Evolutionary conservation across 139 green algal species (phyloP).

Genomic region (Pedinophyceae sp.): DNA sequence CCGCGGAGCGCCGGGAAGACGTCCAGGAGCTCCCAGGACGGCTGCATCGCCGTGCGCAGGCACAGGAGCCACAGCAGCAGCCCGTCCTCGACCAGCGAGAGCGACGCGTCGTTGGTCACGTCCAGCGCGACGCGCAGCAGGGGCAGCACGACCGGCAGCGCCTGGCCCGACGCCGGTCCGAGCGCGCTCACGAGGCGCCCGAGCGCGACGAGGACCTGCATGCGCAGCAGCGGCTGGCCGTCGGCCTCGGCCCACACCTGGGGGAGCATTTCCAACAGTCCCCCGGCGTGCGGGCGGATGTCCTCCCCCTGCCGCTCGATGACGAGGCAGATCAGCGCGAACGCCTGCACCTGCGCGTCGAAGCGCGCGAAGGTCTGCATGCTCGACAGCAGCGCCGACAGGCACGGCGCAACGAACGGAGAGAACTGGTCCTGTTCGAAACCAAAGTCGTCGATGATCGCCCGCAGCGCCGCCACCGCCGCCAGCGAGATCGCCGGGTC

Average conservation of each 20-base stretch:
- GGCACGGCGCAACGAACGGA: constrained; percentile 21
- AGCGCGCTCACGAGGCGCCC: constrained; percentile 57
- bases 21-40: constrained; percentile 22
- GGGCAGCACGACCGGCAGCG: constrained; percentile 46
- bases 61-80: constrained; percentile 57
- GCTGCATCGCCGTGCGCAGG: background rate
- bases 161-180: constrained; percentile 26
- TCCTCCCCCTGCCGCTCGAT: constrained; percentile 45
- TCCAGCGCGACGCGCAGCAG: constrained; percentile 47
- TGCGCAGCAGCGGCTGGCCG: constrained; percentile 57
- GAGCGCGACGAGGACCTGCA: constrained; percentile 41
- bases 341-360: constrained; percentile 61
- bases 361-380: constrained; percentile 28
- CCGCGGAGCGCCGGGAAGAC: constrained; percentile 36
- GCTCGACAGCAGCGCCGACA: constrained; percentile 29
- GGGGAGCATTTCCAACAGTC: constrained; percentile 47
- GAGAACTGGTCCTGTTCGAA: constrained; percentile 50
- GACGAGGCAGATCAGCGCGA: constrained; percentile 51
- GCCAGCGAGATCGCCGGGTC: constrained; percentile 32
- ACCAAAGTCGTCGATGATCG: constrained; percentile 59
- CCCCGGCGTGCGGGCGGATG: constrained; percentile 27
- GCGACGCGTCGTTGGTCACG: constrained; percentile 45
- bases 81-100: constrained; percentile 77
- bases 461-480: constrained; percentile 31
- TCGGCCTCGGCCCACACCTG: constrained; percentile 38